Evolutionary conservation across 805 yeast species (phyloP), one percentile per base, ranked within the genome.

Genomic region (Saturnispora gosingensis): DNA sequence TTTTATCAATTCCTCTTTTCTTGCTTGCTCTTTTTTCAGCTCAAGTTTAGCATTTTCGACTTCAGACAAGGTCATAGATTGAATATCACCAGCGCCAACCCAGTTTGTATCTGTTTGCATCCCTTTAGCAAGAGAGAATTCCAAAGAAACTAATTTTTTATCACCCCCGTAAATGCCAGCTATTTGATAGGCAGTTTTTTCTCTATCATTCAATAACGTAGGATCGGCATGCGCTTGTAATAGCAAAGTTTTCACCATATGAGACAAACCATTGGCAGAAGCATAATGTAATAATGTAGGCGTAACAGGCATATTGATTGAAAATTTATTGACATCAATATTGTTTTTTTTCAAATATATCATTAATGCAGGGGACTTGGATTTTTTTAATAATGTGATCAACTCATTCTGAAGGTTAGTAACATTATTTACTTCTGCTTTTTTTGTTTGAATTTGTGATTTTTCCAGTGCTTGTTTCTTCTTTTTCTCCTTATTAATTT

Each of bases 271-370:
- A 52, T 81, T 72, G 8, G 81, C 72, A 0, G 97, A 69, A 0
- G 96, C 91, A 63, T 72, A 88, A 61, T 89, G 96, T 30, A 93
- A 69, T 52, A 86, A 64, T 0, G 95, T 87, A 4, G 97, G 96
- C 0, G 81, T 72, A 11, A 72, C 67, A 10, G 64, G 58, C 0
- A 97, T 96, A 35, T 73, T 65, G 5, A 91, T 64, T 18, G 44
- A 46, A 54, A 81, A 78, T 4, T 7, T 9, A 54, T 86, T 74
- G 7, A 76, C 72, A 43, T 73, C 69, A 5, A 54, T 2, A 1
- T 75, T 73, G 58, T 87, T 73, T 55, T 80, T 78, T 53, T 74
- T 76, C 48, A 90, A 54, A 60, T 80, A 86, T 1, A 80, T 68
- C 0, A 84, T 68, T 42, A 93, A 64, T 28, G 85, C 77, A 1